These are phyloP conservation scores for Auricularia sp. DNA, from an alignment of 768 basidiomycete genomes.

Conservation along the genomic window DNA sequence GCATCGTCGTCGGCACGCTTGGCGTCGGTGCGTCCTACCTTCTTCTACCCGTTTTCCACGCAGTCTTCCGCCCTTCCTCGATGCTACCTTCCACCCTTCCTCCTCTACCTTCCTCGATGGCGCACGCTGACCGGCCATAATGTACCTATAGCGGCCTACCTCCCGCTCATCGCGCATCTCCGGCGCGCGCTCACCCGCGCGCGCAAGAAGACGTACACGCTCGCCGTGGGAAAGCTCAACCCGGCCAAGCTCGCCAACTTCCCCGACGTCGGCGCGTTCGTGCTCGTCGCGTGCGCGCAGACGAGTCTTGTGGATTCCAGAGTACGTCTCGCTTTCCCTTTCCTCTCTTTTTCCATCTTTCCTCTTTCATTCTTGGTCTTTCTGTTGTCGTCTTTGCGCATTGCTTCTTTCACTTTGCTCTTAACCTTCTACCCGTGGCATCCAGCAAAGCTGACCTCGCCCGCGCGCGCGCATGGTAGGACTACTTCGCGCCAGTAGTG, in stretches of 20 bases:
- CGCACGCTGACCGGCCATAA: too few relatives aligned
- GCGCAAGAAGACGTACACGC: conserved; percentile 86
- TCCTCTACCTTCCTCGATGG: too few relatives aligned
- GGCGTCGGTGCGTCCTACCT: conserved; percentile 80
- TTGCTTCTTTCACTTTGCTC: too few relatives aligned
- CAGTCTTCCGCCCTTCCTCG: too few relatives aligned
- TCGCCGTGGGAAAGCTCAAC: conserved; percentile 90
- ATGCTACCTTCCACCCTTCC: too few relatives aligned
- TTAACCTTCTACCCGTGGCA: too few relatives aligned
- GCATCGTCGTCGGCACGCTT: conserved; percentile 88
- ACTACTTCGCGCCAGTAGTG: conserved; percentile 82
- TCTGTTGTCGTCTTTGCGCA: too few relatives aligned
- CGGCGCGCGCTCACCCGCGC: conserved; percentile 53
- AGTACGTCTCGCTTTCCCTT: neutral
- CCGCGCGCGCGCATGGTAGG: conserved; percentile 32
- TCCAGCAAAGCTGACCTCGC: too few relatives aligned
- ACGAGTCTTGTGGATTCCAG: conserved; percentile 60
- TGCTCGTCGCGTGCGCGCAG: conserved; percentile 90
- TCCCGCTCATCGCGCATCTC: conserved; percentile 76
- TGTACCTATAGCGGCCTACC: conserved; percentile 71
- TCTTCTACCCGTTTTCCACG: too few relatives aligned
- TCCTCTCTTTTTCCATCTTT: too few relatives aligned
- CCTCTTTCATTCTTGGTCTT: too few relatives aligned
- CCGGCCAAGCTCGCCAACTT: conserved; percentile 95
- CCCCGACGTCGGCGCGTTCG: conserved; percentile 90